Conservation (phyloP, 352 stramenopile genomes). For the Globisporangium okanoganense region DNA sequence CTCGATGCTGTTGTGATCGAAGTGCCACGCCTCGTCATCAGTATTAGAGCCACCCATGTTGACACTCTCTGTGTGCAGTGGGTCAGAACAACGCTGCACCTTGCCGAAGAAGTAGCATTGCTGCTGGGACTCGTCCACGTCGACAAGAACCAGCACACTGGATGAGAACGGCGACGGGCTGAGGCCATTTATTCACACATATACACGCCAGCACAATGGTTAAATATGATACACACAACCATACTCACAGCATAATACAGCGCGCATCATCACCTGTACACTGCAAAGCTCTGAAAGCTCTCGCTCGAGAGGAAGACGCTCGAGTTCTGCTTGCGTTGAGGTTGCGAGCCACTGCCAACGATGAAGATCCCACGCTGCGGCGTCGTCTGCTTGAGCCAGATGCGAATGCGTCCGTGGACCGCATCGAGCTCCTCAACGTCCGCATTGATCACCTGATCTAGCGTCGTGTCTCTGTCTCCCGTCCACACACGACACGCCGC, state of each 20-base stretch:
- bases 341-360: not conserved
- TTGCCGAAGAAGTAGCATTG: constrained; percentile 56
- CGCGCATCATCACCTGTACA: constrained; percentile 33
- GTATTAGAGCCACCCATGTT: not conserved
- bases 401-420: constrained; percentile 6
- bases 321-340: not conserved
- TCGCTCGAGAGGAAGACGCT: constrained; percentile 30
- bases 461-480: constrained; percentile 19
- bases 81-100: constrained; percentile 9
- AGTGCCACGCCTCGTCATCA: not conserved
- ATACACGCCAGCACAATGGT: not conserved
- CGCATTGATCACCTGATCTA: constrained; percentile 27
- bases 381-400: not conserved
- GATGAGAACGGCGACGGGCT: constrained; percentile 57
- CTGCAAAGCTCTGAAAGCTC: constrained; percentile 28
- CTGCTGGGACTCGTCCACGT: constrained; percentile 29
- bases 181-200: not conserved
- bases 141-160: constrained; percentile 45
- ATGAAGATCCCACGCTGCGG: constrained; percentile 9
- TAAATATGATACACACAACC: not conserved
- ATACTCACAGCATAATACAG: not conserved
- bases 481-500: constrained; percentile 43
- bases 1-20: constrained; percentile 24
- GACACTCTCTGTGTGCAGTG: not conserved
- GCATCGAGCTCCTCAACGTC: constrained; percentile 26